Evolutionary conservation across 352 stramenopile species (phyloP), one percentile per base, ranked within the genome.

Genomic region (Thraustochytrium sp.): DNA sequence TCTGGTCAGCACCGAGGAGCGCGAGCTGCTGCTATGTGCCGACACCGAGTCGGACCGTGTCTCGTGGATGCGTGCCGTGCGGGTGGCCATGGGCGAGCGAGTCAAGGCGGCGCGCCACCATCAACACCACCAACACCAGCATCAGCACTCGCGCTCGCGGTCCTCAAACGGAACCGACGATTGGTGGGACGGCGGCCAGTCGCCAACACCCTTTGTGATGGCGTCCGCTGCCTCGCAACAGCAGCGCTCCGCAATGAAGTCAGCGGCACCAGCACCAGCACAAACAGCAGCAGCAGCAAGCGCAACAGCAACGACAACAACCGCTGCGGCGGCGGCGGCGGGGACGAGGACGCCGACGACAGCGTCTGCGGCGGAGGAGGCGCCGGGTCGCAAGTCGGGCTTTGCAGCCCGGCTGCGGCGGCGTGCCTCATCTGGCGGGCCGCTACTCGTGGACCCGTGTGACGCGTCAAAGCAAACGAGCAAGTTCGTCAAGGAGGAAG

Each of bases 11-110:
- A 85, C 73, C 8, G 51, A 65, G 36, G 51, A 85, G 4, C 65
- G 82, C 38, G 55, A 56, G 23, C 55, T 85, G 26, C n/a, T 68
- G 4, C 49, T 85, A 5, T 85, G 53, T 26, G 82, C 82, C 0
- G 51, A 85, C 1, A 62, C 40, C 0, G 72, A 31, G 0, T 2
- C 8, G 21, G 68, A 85, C 16, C 53, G 68, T 8, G 40, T 54
- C 9, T 3, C 16, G 5, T 85, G 82, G 82, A 34, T 85, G 42
- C n/a, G 0, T 4, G n/a, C 49, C 4, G 9, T 85, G 13, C 46
- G 49, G 5, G 18, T 21, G 4, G 68, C 23, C 21, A 72, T 80
- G 13, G 40, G 13, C 9, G n/a, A 8, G 23, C 40, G 1, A 0
- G 4, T 40, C n/a, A 64, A 3, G 18, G 55, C 8, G 55, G 34